Evolutionary conservation across 768 basidiomycete species (phyloP), one percentile per base, ranked within the genome.

Genomic region (Mrakia frigida): DNA sequence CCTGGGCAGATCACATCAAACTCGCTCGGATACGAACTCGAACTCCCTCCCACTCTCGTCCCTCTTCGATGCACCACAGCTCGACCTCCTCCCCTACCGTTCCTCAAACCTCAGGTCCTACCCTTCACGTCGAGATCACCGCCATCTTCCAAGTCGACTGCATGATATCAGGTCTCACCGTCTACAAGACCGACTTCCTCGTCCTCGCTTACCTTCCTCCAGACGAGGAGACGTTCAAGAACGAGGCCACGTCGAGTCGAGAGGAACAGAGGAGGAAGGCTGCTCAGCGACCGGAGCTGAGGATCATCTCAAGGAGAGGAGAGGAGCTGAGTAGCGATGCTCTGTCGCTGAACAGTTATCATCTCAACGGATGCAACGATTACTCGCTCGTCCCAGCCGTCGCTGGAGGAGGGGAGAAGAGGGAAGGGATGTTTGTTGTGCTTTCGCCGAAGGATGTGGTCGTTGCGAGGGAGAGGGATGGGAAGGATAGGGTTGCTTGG

Each of bases 91-190:
- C 70, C 3, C 70, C 70, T 7, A 35, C 70, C 28, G 13, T 59
- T 18, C 70, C 70, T 37, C 3, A 82, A 86, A 0, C 84, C 68
- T 67, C 69, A 23, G 46, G 83, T 86, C 13, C 86, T 89, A 0
- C 89, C 90, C 13, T 86, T 90, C 75, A 83, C 53, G 92, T 93
- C 72, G 96, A 98, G 81, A 91, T 98, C 79, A 93, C 92, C 0
- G 92, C 92, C 2, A 90, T 92, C 56, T 93, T 98, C 83, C 90
- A 94, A 81, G 86, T 98, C 65, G 97, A 98, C 82, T 94, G 92
- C 82, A 95, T 97, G 93, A 88, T 98, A 56, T 88, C 94, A 1
- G 95, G 95, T 31, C 89, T 99, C 74, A 88, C 90, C 3, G 91
- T 92, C 7, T 92, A 94, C 82, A 78, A 82, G 80, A 78, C 74